A percentile compares a stretch with the other conserved stretches of the same genome.
Conservation (phyloP, 1,284 basidiomycete genomes). For the Omphalotus olearius region DNA sequence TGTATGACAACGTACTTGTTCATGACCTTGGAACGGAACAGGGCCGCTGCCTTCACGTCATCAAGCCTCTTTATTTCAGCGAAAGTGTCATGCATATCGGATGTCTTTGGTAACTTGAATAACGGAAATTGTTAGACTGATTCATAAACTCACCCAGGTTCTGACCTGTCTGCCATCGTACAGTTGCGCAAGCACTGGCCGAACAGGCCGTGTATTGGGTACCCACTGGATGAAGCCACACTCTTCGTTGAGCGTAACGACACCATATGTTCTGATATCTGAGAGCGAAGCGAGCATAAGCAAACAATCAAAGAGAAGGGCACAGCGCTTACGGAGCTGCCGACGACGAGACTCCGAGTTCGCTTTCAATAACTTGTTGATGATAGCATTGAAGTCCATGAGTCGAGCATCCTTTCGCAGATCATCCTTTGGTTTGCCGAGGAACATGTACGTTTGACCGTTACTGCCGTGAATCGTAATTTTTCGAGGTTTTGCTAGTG, state of each 20-base stretch:
- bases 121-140: constrained; percentile 3
- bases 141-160: constrained; percentile 50
- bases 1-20: constrained; percentile 39
- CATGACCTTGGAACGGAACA: constrained; percentile 42
- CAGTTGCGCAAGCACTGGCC: constrained; percentile 72
- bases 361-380: constrained; percentile 94
- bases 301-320: constrained; percentile 13
- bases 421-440: constrained; percentile 98
- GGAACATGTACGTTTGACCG: constrained; percentile 85
- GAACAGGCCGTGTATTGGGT: constrained; percentile 85
- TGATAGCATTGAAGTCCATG: constrained; percentile 98
- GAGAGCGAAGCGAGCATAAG: background rate
- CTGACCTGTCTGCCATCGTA: constrained; percentile 65
- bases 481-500: constrained; percentile 91
- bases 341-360: constrained; percentile 90
- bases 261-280: constrained; percentile 96
- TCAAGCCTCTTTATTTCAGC: constrained; percentile 50
- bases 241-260: constrained; percentile 95
- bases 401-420: constrained; percentile 95
- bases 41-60: constrained; percentile 49
- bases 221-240: constrained; percentile 99
- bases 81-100: constrained; percentile 53
- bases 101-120: constrained; percentile 20
- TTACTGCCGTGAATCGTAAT: constrained; percentile 84
- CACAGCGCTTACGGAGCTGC: constrained; percentile 65